Percentiles rank a stretch among this genome's conserved stretches.
These are phyloP conservation scores for Neoarthrinium moseri DNA, from an alignment of 2,329 filamentous ascomycete species.

Conservation along the genomic window DNA sequence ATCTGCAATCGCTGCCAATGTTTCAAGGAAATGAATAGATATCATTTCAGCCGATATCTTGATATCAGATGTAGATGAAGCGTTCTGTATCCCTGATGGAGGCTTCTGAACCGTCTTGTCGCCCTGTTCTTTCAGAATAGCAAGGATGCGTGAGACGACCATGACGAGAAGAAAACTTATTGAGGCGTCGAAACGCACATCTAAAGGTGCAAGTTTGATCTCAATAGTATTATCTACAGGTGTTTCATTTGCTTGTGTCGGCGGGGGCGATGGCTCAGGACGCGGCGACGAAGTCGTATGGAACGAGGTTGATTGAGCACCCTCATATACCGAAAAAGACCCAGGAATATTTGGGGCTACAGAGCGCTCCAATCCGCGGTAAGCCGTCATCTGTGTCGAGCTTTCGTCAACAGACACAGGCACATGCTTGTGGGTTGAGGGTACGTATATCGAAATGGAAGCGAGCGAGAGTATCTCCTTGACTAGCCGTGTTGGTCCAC, in stretches of 20 bases:
- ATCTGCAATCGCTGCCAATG: conserved; percentile 51
- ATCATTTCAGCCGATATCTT: conserved; percentile 47
- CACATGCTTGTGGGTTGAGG: conserved; percentile 46
- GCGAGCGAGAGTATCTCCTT: conserved; percentile 53
- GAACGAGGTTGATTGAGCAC: conserved; percentile 19
- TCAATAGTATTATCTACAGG: conserved; percentile 41
- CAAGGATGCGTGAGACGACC: conserved; percentile 48
- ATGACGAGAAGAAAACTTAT: conserved; percentile 54
- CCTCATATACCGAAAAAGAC: conserved; percentile 54
- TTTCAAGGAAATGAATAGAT: conserved; percentile 55
- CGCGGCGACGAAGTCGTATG: conserved; percentile 6
- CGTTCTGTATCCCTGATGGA: conserved; percentile 12
- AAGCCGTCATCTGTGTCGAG: conserved; percentile 2
- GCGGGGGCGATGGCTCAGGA: conserved; percentile 10
- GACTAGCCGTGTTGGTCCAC: conserved; percentile 51
- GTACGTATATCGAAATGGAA: conserved; percentile 54
- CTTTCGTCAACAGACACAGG: conserved; percentile 25
- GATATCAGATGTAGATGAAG: conserved; percentile 34
- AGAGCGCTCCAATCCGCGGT: conserved; percentile 20
- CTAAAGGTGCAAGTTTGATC: conserved; percentile 49
- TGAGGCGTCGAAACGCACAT: conserved; percentile 54
- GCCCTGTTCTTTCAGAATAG: conserved; percentile 36
- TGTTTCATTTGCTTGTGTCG: conserved; percentile 12
- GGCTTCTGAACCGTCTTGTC: conserved; percentile 11
- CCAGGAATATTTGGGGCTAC: conserved; percentile 56